phyloP scores from a whole-genome alignment of 371 early-diverging fungal genomes.

The Rhizopus delemar region DNA sequence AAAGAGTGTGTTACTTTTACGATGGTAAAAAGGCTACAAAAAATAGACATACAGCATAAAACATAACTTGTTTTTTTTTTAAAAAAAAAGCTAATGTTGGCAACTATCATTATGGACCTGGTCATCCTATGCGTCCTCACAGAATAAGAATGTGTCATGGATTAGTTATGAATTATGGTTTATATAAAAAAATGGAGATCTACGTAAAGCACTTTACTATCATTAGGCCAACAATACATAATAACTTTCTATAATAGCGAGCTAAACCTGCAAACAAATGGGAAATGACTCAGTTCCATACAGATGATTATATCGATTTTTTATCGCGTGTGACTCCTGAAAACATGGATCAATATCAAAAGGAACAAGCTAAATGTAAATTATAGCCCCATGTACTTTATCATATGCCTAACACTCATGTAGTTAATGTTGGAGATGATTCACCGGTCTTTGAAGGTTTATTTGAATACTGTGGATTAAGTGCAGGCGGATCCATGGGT shows the following conservation, averaged over 20 bases:
- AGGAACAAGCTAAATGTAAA: conserved; percentile 72
- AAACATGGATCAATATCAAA: conserved; percentile 66
- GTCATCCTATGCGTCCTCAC: conserved; percentile 98
- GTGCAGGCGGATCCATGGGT: conserved; percentile 91
- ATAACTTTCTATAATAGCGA: conserved; percentile 23
- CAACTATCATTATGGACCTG: conserved; percentile 72
- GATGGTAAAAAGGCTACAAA: conserved; percentile 40
- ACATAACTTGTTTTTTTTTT: background rate
- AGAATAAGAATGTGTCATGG: conserved; percentile 93
- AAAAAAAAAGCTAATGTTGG: conserved; percentile 53
- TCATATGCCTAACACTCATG: background rate
- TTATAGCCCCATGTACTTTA: background rate
- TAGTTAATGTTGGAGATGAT: conserved; percentile 69
- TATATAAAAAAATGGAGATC: conserved; percentile 84
- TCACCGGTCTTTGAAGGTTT: conserved; percentile 95
- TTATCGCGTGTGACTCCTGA: conserved; percentile 86
- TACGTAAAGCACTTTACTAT: conserved; percentile 28
- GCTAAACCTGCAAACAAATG: conserved; percentile 76
- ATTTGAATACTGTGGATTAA: conserved; percentile 86
- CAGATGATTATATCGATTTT: conserved; percentile 95
- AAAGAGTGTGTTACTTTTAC: conserved; percentile 58
- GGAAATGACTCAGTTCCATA: conserved; percentile 95
- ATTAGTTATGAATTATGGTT: conserved; percentile 84
- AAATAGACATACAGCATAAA: background rate
- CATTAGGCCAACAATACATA: background rate